Evolutionary conservation across 208 protist species (phyloP), one percentile per base, ranked within the genome.

Genomic region (Wallacemonas sp.): DNA sequence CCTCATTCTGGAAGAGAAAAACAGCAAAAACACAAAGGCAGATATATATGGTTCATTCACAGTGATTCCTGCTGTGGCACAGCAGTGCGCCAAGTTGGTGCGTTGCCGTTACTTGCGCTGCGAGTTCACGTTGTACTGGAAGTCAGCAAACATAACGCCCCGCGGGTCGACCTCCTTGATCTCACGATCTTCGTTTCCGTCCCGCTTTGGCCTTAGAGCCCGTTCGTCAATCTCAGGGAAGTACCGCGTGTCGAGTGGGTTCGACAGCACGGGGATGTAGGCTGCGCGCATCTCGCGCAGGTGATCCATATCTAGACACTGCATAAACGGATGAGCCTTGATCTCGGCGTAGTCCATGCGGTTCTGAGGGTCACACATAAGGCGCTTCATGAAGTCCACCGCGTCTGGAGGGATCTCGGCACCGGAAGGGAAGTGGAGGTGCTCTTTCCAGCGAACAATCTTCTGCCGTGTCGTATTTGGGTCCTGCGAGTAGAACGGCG

Each of bases 401-500:
- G 96, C 93, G 15, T 92, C 88, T 19, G 85, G 72, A 1, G 85
- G 88, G 1, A 99, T 71, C 24, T 79, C 75, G 5, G 83, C 76
- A 30, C 97, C 86, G 26, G 76, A 70, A 5, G 92, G 89, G 73
- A 97, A 97, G 55, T 80, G 68, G 8, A 99, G 78, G 53, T 92
- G 92, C 15, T 97, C 81, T 24, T 79, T 65, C 93, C 93, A 98
- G 66, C 95, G 85, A 41, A 93, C 86, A 59, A 99, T 98, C 46
- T 98, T 98, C 29, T 91, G 79, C 60, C 96, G 98, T 3, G 95
- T 98, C 0, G 91, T 81, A 60, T 89, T 85, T 0, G 88, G 68
- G 24, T 97, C 91, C 34, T 96, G 85, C 1, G 95, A 93, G 68
- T 95, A 98, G 62, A 99, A 99, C 3, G 97, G 97, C 3, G 97